Conservation (phyloP, 169 alveolate genomes). For the Perkinsus olseni region DNA sequence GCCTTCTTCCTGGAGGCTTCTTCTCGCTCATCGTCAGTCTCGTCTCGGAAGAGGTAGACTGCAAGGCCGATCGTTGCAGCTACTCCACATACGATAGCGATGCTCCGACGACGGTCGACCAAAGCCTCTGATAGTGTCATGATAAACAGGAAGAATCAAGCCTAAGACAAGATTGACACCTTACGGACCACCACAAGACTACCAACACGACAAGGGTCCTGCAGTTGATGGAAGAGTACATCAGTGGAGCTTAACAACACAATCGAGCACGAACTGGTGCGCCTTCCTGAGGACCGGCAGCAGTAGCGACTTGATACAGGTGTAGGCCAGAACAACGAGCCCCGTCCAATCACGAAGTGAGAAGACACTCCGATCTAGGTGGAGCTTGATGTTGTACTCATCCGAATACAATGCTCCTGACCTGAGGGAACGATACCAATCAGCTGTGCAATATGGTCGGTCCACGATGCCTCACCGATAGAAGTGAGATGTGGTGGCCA, state of each 20-base stretch:
- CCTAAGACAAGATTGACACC: not conserved
- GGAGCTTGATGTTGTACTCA: not conserved
- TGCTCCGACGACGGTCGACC: not conserved
- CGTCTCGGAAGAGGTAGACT: not conserved
- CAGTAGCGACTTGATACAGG: not conserved
- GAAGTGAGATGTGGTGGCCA: not conserved
- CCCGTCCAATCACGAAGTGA: not conserved
- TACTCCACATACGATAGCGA: not conserved
- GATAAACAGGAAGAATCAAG: not conserved
- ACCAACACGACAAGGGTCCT: too few species aligned
- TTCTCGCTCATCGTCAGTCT: not conserved
- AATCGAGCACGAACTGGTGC: not conserved
- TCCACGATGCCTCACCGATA: not conserved
- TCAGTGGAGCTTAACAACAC: not conserved
- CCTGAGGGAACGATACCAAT: not conserved
- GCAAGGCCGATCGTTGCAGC: not conserved
- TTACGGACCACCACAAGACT: not conserved
- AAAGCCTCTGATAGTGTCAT: not conserved
- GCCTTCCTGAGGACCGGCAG: not conserved
- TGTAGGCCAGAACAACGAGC: not conserved
- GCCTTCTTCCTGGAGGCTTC: not conserved
- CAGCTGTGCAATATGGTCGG: not conserved
- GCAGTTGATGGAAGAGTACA: too few species aligned
- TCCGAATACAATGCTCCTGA: not conserved
- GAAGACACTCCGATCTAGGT: not conserved